Conservation (phyloP, 345 rosid genomes). For the Gossypium anomalum region DNA sequence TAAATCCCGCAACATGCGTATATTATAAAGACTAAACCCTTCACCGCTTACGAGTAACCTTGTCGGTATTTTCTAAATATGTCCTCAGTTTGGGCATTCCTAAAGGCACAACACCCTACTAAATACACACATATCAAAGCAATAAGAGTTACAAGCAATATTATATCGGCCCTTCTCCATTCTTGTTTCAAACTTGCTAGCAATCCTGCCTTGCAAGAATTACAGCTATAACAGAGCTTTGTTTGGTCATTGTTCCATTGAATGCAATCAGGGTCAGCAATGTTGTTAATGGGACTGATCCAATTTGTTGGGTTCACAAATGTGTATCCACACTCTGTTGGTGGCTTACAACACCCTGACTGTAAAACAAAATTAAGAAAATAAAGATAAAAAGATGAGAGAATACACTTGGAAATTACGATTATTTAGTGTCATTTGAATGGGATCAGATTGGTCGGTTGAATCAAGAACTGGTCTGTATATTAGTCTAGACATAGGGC, state of each 20-base stretch:
- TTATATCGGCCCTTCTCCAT: slow-evolving; percentile 20
- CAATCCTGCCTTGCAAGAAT: slow-evolving; percentile 23
- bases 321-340: slow-evolving; percentile 59
- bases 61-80: slow-evolving; percentile 11
- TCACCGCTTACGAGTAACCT: not conserved
- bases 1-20: too few relatives aligned
- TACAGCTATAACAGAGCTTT: slow-evolving; percentile 14
- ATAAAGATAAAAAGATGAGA: not conserved
- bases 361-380: slow-evolving; percentile 13
- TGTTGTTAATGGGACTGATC: slow-evolving; percentile 65
- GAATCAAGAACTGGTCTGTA: too few relatives aligned
- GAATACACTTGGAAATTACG: not conserved
- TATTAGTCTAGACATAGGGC: too few relatives aligned
- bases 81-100: slow-evolving; percentile 88
- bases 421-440: too few relatives aligned
- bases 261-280: slow-evolving; percentile 19
- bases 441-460: too few relatives aligned
- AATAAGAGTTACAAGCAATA: slow-evolving; percentile 16
- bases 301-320: slow-evolving; percentile 69
- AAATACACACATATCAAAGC: slow-evolving; percentile 17
- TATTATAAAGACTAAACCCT: too few relatives aligned
- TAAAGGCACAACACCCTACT: slow-evolving; percentile 58
- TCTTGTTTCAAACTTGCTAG: slow-evolving; percentile 17
- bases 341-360: slow-evolving; percentile 85
- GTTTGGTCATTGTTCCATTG: slow-evolving; percentile 21